Base-by-base conservation (phyloP, 495 filamentous ascomycete genomes). In the Oleoguttula mirabilis region DNA sequence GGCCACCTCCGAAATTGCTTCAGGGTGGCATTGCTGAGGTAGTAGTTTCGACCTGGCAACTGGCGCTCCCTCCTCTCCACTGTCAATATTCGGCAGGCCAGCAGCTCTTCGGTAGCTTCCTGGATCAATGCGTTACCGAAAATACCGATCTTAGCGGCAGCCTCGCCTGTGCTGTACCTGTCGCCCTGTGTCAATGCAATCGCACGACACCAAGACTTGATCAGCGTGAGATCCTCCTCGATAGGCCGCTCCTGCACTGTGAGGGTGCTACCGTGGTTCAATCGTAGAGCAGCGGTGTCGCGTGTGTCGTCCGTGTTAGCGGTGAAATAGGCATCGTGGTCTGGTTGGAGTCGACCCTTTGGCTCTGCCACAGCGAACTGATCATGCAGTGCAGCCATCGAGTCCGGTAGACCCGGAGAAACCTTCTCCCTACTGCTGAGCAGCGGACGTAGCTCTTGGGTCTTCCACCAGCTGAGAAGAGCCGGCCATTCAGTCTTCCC, bases 391-490 rank as follows among this genome's bases (percentile, higher is more conserved):
- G n/a, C n/a, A n/a, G n/a, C n/a, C n/a, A n/a, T n/a, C n/a, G n/a
- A n/a, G n/a, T n/a, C n/a, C n/a, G n/a, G n/a, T n/a, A n/a, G n/a
- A n/a, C n/a, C n/a, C n/a, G n/a, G n/a, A n/a, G n/a, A n/a, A n/a
- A n/a, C n/a, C n/a, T n/a, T n/a, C n/a, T n/a, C n/a, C n/a, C n/a
- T n/a, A n/a, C n/a, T n/a, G n/a, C n/a, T n/a, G n/a, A n/a, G n/a
- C n/a, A n/a, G n/a, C n/a, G n/a, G n/a, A n/a, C n/a, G n/a, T n/a
- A n/a, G n/a, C n/a, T n/a, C n/a, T n/a, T n/a, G n/a, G n/a, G n/a
- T n/a, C n/a, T n/a, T n/a, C n/a, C n/a, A n/a, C 90, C 90, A 98
- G 10, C 80, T 69, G 21, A 92, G 70, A 10, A 94, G 55, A 27
- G 56, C 59, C 21, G 69, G 65, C 84, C 90, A 92, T 55, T 94